Percentiles rank a stretch among this genome's conserved stretches.
These are phyloP conservation scores for Balakata baccata DNA, from an alignment of 345 rosid species.

Conservation along the genomic window DNA sequence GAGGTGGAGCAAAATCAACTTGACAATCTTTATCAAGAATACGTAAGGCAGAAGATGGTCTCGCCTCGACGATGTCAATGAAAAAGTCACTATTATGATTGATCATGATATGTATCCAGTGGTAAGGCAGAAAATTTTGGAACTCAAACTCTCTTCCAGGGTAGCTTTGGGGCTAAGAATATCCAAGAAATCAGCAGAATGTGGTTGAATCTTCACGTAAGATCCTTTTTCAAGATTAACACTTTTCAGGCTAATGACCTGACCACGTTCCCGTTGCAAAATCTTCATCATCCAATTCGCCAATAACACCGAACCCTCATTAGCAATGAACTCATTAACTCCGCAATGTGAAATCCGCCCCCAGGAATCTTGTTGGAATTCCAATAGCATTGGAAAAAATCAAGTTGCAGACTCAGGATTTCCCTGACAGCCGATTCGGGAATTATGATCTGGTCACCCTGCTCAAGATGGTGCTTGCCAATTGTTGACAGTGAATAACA, in stretches of 20 bases:
- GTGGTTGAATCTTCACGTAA: constrained; percentile 30
- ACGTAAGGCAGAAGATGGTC: constrained; percentile 19
- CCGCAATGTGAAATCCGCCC: constrained; percentile 25
- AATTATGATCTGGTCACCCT: constrained; percentile 23
- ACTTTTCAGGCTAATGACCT: constrained; percentile 8
- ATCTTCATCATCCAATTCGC: constrained; percentile 37
- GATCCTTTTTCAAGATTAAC: constrained; percentile 13
- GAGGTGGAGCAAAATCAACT: constrained; percentile 30
- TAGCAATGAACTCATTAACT: constrained; percentile 29
- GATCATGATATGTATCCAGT: constrained; percentile 29
- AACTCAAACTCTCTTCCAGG: constrained; percentile 17
- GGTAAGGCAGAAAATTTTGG: constrained; percentile 27
- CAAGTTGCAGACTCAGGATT: neutral
- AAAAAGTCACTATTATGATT: neutral
- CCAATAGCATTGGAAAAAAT: constrained; percentile 25
- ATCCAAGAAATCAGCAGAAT: constrained; percentile 21
- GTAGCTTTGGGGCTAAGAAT: constrained; percentile 22
- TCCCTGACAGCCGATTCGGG: constrained; percentile 11
- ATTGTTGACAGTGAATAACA: constrained; percentile 1
- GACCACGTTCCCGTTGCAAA: constrained; percentile 14
- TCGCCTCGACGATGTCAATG: constrained; percentile 18
- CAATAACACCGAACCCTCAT: constrained; percentile 13
- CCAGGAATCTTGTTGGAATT: constrained; percentile 11
- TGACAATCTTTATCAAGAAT: constrained; percentile 22
- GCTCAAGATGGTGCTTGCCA: constrained; percentile 13